Evolutionary conservation across 257 asterid genomes (phyloP), one percentile per base, ranked within the genome.

Genomic region (Solanum chiquidenum): DNA sequence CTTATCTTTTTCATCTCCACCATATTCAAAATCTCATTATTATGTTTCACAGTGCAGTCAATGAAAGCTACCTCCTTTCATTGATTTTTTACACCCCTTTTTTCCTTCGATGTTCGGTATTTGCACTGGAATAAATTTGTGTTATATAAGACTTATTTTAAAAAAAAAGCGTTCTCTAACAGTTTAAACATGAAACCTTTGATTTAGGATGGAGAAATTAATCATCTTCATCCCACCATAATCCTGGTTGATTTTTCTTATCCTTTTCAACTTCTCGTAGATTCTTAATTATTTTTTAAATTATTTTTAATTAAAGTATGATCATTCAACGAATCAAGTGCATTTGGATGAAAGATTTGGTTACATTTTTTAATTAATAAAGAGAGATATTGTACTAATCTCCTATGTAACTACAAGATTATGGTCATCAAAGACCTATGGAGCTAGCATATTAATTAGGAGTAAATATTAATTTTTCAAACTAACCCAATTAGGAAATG

Each of bases 1-100:
- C 38, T 58, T 34, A 37, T 29, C 85, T 62, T 69, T 84, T 25
- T 73, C 89, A 80, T 80, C 40, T 80, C 40, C 40, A 80, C 85
- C 85, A 49, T 33, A 83, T 89, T 89, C 88, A 89, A 86, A 89
- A 72, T 83, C 85, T 72, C 73, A 87, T 86, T n/a, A 91, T 90
- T 87, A 88, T 93, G 92, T 87, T 87, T 86, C 87, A 89, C 88
- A 73, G 79, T 88, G 90, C 87, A 90, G 93, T 90, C 94, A 89
- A 91, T 87, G 86, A 92, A 90, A 93, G 93, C 92, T 92, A 92
- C 91, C 76, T 73, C 42, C 42, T 80, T 80, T 29, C 29, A 1
- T 46, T 87, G 80, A 87, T 88, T 87, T 91, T 90, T 86, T 79
- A 87, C 62, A 74, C 49, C 13, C 79, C 84, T 60, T 35, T 82